Evolutionary conservation across 2,329 filamentous ascomycete genomes (phyloP).

Genomic region (Talaromyces funiculosus): DNA sequence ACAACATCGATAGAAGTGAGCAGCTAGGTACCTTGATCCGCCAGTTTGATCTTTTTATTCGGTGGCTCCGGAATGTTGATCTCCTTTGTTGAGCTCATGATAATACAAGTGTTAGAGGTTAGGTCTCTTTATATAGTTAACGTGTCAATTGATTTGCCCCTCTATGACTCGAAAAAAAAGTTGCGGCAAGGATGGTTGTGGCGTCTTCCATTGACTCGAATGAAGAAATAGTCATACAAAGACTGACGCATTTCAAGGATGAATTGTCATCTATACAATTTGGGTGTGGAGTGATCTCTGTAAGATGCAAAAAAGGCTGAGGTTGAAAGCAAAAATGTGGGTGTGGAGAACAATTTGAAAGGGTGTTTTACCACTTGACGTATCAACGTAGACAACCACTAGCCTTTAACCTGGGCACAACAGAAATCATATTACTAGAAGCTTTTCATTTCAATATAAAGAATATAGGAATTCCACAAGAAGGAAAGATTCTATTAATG

Average conservation of each 20-base stretch:
- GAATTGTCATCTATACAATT: no score
- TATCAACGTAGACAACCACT: neutral
- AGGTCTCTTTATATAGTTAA: neutral
- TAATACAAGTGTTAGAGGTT: neutral
- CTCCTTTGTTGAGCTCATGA: neutral
- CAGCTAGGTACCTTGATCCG: neutral
- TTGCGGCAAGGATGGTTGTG: neutral
- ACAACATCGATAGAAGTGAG: neutral
- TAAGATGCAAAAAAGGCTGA: no score
- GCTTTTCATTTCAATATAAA: no score
- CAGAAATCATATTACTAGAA: neutral
- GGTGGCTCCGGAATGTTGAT: neutral
- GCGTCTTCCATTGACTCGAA: neutral
- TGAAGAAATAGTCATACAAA: neutral
- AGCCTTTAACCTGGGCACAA: neutral
- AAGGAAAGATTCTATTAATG: neutral
- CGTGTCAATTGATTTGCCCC: neutral
- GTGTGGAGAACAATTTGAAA: neutral
- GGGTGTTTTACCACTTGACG: neutral
- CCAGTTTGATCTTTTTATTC: conserved; percentile 2
- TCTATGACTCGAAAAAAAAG: neutral
- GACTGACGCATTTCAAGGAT: neutral
- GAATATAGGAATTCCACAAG: neutral
- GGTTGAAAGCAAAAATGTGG: neutral
- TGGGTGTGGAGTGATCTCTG: no score